Evolutionary conservation across 2,329 filamentous ascomycete species (phyloP).

Genomic region (Colletotrichum brevisporum): DNA sequence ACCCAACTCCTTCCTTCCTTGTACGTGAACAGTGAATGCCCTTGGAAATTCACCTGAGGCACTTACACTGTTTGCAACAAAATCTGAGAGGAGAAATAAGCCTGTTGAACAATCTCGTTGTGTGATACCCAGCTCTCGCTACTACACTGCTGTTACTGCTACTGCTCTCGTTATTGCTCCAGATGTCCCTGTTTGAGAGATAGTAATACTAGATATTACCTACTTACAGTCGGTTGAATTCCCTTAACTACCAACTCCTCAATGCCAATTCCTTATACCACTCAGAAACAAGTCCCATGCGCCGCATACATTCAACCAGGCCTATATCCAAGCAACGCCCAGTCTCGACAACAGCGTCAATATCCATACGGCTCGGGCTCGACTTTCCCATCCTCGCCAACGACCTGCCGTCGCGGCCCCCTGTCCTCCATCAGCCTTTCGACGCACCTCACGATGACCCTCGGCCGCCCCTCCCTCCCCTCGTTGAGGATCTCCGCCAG

Average conservation of each 20-base stretch:
- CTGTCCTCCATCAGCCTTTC: conserved; percentile 36
- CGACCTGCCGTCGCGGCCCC: conserved; percentile 15
- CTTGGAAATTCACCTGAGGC: background rate
- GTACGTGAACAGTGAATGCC: background rate
- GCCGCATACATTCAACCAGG: background rate
- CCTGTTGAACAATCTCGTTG: no score
- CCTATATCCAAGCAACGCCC: background rate
- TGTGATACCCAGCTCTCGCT: no score
- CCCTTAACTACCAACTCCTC: conserved; percentile 11
- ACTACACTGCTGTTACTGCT: no score
- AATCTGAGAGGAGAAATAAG: background rate
- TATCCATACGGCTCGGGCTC: conserved; percentile 7
- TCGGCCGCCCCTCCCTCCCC: conserved; percentile 18
- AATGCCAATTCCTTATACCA: background rate
- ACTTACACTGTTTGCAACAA: background rate
- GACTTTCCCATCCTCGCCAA: conserved; percentile 1
- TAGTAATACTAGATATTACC: no score
- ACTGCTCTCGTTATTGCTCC: no score
- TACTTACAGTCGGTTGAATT: background rate
- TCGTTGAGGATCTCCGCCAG: conserved; percentile 49
- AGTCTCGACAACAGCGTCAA: background rate
- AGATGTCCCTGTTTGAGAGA: no score
- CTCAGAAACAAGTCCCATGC: background rate
- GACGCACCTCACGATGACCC: conserved; percentile 47
- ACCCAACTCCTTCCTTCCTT: background rate